Conservation (phyloP, 305 asterid genomes). For the Fraxinus baroniana region DNA sequence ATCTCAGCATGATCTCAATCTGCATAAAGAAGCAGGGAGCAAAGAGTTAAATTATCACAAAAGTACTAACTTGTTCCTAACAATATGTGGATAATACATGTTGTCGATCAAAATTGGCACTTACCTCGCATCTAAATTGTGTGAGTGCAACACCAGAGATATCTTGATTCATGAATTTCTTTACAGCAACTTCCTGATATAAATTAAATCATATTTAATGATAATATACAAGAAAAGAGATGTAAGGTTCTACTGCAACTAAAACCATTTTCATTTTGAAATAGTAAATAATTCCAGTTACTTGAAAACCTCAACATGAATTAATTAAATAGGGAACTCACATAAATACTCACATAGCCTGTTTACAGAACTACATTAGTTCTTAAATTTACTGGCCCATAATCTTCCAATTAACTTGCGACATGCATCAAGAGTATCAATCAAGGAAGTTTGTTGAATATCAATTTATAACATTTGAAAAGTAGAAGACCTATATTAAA, state of each 20-base stretch:
- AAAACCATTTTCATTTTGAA: background rate
- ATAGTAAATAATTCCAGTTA: background rate
- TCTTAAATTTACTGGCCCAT: background rate
- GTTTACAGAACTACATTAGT: background rate
- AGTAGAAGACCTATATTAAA: background rate
- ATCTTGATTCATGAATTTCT: constrained; percentile 97
- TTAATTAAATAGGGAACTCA: background rate
- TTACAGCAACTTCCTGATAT: constrained; percentile 94
- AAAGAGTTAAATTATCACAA: constrained; percentile 11
- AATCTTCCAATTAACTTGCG: background rate
- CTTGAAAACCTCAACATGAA: background rate
- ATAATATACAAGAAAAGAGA: background rate
- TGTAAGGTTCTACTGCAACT: background rate
- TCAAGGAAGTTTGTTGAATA: background rate
- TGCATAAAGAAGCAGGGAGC: constrained; percentile 35
- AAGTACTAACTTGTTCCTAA: constrained; percentile 2
- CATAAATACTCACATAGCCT: constrained; percentile 12
- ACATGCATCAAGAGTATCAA: background rate
- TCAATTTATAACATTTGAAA: background rate
- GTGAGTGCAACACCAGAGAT: constrained; percentile 88
- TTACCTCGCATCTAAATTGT: constrained; percentile 88
- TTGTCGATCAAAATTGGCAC: constrained; percentile 19
- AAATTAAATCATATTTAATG: constrained; percentile 15
- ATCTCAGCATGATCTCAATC: constrained; percentile 92
- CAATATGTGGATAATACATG: constrained; percentile 5